Conservation (phyloP, 768 basidiomycete genomes). For the Mycena vitilis region DNA sequence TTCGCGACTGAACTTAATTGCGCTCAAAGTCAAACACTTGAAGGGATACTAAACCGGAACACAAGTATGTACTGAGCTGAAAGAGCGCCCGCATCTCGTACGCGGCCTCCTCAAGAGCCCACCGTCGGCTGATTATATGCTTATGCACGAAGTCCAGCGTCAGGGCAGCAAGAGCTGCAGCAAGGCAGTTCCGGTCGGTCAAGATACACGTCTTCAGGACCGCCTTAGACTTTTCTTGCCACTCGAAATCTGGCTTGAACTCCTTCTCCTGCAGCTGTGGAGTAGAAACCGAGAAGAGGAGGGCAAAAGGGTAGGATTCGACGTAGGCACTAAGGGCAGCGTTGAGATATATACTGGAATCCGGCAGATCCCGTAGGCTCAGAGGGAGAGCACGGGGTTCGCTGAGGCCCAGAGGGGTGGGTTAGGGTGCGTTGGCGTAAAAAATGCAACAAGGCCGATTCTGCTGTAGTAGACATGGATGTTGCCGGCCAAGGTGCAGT, state of each 20-base stretch:
- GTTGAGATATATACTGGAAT: neutral
- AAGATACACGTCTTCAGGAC: neutral
- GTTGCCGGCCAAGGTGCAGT: too few species aligned
- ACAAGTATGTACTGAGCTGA: neutral
- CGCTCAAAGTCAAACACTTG: constrained; percentile 9
- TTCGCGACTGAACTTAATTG: constrained; percentile 4
- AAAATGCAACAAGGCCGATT: neutral
- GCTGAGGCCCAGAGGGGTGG: neutral
- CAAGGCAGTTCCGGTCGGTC: neutral
- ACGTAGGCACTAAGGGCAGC: constrained; percentile 7
- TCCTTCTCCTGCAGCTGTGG: neutral
- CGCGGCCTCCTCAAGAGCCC: constrained; percentile 10
- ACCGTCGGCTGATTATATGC: constrained; percentile 5
- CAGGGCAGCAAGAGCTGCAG: too few species aligned
- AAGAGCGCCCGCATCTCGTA: constrained; percentile 21
- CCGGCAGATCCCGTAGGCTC: neutral
- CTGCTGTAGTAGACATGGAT: too few species aligned
- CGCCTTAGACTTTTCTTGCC: neutral
- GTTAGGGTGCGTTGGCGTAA: neutral
- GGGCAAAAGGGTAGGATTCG: neutral
- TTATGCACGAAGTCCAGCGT: constrained; percentile 3
- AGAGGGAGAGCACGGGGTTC: constrained; percentile 9
- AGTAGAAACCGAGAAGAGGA: neutral
- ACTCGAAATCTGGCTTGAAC: neutral
- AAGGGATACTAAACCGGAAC: neutral